Conservation (phyloP, 169 alveolate genomes). For the Eimeria sp. region DNA sequence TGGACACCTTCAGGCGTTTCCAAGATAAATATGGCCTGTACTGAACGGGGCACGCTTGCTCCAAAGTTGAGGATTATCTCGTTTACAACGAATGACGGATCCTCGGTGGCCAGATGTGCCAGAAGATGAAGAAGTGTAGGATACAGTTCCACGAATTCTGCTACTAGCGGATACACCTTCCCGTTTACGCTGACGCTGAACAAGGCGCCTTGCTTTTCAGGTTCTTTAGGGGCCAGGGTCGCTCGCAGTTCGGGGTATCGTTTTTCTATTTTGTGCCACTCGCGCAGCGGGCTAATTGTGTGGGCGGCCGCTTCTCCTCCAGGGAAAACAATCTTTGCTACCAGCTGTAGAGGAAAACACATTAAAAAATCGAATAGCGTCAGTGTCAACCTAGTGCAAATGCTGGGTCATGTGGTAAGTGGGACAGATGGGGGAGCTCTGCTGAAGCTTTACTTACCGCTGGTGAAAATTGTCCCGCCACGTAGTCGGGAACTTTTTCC, state of each 20-base stretch:
- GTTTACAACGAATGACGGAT: slow-evolving; percentile 44
- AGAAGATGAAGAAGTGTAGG: slow-evolving; percentile 59
- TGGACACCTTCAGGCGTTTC: slow-evolving; percentile 56
- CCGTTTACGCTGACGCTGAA: slow-evolving; percentile 50
- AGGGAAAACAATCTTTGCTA: slow-evolving; percentile 43
- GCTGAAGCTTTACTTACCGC: slow-evolving; percentile 4
- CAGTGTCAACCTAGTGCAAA: not conserved
- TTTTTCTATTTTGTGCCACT: slow-evolving; percentile 41
- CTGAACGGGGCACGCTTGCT: slow-evolving; percentile 69
- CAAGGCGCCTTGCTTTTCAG: slow-evolving; percentile 57
- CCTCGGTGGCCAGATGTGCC: slow-evolving; percentile 49
- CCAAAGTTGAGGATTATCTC: slow-evolving; percentile 31
- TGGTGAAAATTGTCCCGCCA: slow-evolving; percentile 62
- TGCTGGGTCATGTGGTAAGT: not conserved
- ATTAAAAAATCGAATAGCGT: not conserved
- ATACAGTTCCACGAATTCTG: slow-evolving; percentile 31
- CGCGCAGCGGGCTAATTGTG: slow-evolving; percentile 47
- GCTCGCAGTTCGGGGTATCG: slow-evolving; percentile 31
- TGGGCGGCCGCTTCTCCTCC: slow-evolving; percentile 34
- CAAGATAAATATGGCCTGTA: slow-evolving; percentile 42
- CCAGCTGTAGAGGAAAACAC: not conserved
- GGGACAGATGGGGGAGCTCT: no score
- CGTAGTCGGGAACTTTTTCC: slow-evolving; percentile 38
- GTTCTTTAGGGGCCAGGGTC: slow-evolving; percentile 59
- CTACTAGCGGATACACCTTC: slow-evolving; percentile 28